A percentile compares a stretch with the other conserved stretches of the same genome.
These are phyloP conservation scores for Scolecobasidium constrictum DNA, from an alignment of 2,329 filamentous ascomycete species.

Conservation along the genomic window DNA sequence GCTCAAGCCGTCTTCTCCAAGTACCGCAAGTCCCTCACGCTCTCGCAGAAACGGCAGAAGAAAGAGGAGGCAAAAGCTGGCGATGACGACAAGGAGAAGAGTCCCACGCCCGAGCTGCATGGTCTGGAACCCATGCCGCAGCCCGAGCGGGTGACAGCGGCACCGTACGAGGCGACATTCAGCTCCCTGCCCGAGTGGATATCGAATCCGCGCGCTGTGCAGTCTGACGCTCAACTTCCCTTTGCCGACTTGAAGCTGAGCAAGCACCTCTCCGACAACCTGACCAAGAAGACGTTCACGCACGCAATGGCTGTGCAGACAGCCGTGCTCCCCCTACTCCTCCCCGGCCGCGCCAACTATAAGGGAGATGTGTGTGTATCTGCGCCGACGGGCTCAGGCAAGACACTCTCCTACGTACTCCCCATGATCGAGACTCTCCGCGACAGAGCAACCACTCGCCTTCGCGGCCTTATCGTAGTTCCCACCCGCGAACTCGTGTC, in stretches of 20 bases:
- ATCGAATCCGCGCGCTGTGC: slow-evolving; percentile 59
- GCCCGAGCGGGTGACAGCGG: slow-evolving; percentile 50
- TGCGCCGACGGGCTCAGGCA: slow-evolving; percentile 89
- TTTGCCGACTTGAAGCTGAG: slow-evolving; percentile 58
- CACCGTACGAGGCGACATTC: slow-evolving; percentile 53
- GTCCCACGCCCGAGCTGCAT: slow-evolving; percentile 39
- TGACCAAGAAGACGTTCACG: slow-evolving; percentile 58
- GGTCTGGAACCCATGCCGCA: slow-evolving; percentile 70
- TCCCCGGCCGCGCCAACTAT: slow-evolving; percentile 51
- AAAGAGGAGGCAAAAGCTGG: slow-evolving; percentile 16
- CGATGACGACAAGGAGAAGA: slow-evolving; percentile 14
- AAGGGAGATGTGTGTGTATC: slow-evolving; percentile 78
- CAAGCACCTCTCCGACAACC: slow-evolving; percentile 38
- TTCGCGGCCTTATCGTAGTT: slow-evolving; percentile 75
- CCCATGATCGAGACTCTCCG: slow-evolving; percentile 73
- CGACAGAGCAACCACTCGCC: slow-evolving; percentile 48
- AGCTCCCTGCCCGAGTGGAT: slow-evolving; percentile 76
- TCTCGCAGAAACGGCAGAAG: slow-evolving; percentile 13
- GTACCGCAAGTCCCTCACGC: slow-evolving; percentile 28
- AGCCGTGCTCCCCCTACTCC: slow-evolving; percentile 66
- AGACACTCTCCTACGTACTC: slow-evolving; percentile 83
- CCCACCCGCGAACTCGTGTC: slow-evolving; percentile 84
- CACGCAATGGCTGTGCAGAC: slow-evolving; percentile 72
- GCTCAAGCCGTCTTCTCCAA: slow-evolving; percentile 28
- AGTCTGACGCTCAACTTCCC: slow-evolving; percentile 45